Evolutionary conservation across 1,284 basidiomycete species (phyloP), one percentile per base, ranked within the genome.

Genomic region (Cryptococcus jaspeensis): DNA sequence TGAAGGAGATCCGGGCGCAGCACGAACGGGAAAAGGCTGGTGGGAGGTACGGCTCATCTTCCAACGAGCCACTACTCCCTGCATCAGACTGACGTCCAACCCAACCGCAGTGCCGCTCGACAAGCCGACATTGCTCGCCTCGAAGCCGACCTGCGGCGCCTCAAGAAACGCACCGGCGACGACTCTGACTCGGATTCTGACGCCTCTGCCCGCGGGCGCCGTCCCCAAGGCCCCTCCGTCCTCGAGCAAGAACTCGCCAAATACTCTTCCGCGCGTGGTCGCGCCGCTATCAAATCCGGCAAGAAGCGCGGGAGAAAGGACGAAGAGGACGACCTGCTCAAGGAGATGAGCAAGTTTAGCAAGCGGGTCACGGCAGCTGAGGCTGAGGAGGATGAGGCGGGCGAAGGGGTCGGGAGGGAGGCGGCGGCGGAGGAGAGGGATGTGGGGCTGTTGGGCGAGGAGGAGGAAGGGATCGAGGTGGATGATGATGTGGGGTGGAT

Each of bases 401-500:
- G 50, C 6, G 47, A 44, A 28, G 68, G 64, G 3, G 71, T 49
- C 13, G 71, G 59, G 2, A 83, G 81, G 0, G 61, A 45, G 52
- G 52, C 53, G 51, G 63, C 50, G 53, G 55, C 49, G 58, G 56
- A 41, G 47, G 58, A 52, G 6, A 50, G 39, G 12, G 67, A 63
- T 3, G 70, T 55, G 23, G 72, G 60, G 1, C 73, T 62, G 49
- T 71, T 63, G 43, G 72, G 66, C 11, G 82, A 83, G 47, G 84
- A 83, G 18, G 78, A 83, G 50, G 79, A 79, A 20, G 85, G 82
- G 0, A 81, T 89, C 70, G 90, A 93, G 69, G 84, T 92, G 40
- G 91, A 93, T 67, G 81, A 87, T 59, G 91, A 93, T 72, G 80
- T 82, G 8, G 89, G 84, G 8, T 93, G 92, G 80, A 81, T 93